phyloP scores from a whole-genome alignment of 2,329 filamentous ascomycete genomes.

The Immersiporthe knoxdaviesiana region DNA sequence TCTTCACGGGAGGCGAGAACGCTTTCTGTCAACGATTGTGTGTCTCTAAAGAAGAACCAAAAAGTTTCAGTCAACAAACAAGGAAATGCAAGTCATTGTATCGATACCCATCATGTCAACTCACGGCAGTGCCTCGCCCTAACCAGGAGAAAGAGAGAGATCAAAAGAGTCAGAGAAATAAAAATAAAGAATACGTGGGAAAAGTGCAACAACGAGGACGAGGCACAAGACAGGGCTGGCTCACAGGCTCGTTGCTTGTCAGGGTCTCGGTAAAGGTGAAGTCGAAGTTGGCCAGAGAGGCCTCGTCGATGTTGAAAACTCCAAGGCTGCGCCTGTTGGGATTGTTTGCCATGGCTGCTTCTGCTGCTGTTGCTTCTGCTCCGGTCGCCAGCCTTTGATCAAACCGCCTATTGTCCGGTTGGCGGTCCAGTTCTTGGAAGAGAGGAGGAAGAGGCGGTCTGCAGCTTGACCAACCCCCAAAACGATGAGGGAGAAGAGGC shows the following conservation, averaged over 20 bases:
- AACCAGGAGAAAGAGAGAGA: no score
- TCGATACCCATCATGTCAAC: neutral
- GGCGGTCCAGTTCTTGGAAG: conserved; percentile 5
- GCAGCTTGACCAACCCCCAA: neutral
- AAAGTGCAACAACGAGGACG: neutral
- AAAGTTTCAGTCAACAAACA: conserved; percentile 3
- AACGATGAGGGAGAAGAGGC: neutral
- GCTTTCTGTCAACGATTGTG: conserved; percentile 24
- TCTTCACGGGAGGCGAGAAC: conserved; percentile 27
- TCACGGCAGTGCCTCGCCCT: conserved; percentile 26
- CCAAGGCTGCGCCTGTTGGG: conserved; percentile 24
- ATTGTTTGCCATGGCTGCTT: conserved; percentile 22
- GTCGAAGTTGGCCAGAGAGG: conserved; percentile 22
- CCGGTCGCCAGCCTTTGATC: neutral
- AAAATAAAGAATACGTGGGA: neutral
- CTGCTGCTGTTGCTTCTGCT: no score
- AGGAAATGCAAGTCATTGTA: no score
- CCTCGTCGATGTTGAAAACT: conserved; percentile 23
- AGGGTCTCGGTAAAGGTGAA: conserved; percentile 23
- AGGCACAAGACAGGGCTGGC: neutral
- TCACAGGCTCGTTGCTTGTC: conserved; percentile 19
- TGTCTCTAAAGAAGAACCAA: conserved; percentile 22
- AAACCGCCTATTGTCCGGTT: neutral
- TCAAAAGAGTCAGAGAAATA: neutral
- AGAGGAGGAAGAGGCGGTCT: neutral